A percentile compares a stretch with the other conserved stretches of the same genome.
phyloP scores from a whole-genome alignment of 169 alveolate genomes.

The Plasmodium blacklocki region DNA sequence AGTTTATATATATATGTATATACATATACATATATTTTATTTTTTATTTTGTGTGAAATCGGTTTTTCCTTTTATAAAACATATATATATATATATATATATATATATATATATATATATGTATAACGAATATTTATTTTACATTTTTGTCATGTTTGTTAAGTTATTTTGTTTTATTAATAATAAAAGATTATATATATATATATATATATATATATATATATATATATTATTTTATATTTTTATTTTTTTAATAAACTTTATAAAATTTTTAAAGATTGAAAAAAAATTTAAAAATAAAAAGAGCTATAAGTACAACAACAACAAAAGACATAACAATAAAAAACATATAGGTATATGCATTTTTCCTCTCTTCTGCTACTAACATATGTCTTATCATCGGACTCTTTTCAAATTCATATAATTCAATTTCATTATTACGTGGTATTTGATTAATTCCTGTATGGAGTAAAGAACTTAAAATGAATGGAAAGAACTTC shows the following conservation, averaged over 20 bases:
- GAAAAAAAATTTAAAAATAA: slow-evolving; percentile 58
- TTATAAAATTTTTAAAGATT: slow-evolving; percentile 13
- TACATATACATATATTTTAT: no score
- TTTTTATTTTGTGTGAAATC: no score
- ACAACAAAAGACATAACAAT: slow-evolving; percentile 34
- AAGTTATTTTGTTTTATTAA: neutral
- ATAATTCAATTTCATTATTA: neutral
- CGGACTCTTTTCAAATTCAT: slow-evolving; percentile 60
- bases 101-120: no score
- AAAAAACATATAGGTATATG: slow-evolving; percentile 22
- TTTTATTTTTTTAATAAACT: neutral
- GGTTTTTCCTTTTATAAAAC: no score
- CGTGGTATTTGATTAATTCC: slow-evolving; percentile 9
- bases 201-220: no score
- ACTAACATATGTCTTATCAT: slow-evolving; percentile 29
- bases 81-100: no score
- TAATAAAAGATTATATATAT: neutral
- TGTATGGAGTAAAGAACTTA: slow-evolving; percentile 8
- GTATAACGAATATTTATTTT: neutral
- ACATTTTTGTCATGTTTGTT: neutral
- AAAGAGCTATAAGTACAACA: slow-evolving; percentile 35
- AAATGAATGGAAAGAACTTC: slow-evolving; percentile 25
- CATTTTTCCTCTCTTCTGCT: slow-evolving; percentile 38
- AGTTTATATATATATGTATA: no score
- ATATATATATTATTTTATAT: neutral